phyloP scores from a whole-genome alignment of 768 basidiomycete genomes.

The Plicaturopsis crispa region DNA sequence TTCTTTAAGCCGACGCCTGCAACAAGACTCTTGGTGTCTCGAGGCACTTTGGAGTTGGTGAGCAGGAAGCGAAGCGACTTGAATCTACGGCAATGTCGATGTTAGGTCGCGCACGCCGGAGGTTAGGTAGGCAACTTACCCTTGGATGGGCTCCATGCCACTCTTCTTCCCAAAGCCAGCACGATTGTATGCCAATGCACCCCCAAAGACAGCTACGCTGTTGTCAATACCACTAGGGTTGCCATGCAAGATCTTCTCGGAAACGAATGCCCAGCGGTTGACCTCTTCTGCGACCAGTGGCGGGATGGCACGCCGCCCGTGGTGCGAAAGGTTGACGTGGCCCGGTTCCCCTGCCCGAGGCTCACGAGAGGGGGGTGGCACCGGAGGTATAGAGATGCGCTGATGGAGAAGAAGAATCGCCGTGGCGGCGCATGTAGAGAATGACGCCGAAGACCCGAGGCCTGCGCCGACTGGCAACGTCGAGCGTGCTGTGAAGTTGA shows the following conservation, averaged over 20 bases:
- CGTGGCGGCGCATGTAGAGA: conserved; percentile 81
- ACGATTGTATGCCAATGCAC: conserved; percentile 84
- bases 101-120: conserved; percentile 1
- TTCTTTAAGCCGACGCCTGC: conserved; percentile 79
- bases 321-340: conserved; percentile 56
- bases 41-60: conserved; percentile 87
- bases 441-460: conserved; percentile 94
- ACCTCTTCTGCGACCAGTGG: conserved; percentile 64
- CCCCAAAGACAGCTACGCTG: conserved; percentile 87
- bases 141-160: conserved; percentile 80
- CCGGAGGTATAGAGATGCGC: conserved; percentile 53
- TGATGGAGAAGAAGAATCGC: conserved; percentile 70
- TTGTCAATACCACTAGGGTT: conserved; percentile 98
- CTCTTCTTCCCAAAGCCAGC: conserved; percentile 70
- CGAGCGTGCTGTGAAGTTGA: conserved; percentile 78
- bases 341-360: conserved; percentile 27
- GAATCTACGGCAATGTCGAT: conserved; percentile 48
- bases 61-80: conserved; percentile 85
- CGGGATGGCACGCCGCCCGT: conserved; percentile 60
- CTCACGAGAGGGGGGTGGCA: conserved; percentile 35
- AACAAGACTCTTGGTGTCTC: conserved; percentile 92
- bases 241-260: conserved; percentile 95
- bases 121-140: conserved; percentile 43
- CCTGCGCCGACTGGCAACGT: conserved; percentile 93
- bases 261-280: conserved; percentile 90